Evolutionary conservation across 2,329 filamentous ascomycete genomes (phyloP), one percentile per base, ranked within the genome.

Genomic region (Fusarium acutatum): DNA sequence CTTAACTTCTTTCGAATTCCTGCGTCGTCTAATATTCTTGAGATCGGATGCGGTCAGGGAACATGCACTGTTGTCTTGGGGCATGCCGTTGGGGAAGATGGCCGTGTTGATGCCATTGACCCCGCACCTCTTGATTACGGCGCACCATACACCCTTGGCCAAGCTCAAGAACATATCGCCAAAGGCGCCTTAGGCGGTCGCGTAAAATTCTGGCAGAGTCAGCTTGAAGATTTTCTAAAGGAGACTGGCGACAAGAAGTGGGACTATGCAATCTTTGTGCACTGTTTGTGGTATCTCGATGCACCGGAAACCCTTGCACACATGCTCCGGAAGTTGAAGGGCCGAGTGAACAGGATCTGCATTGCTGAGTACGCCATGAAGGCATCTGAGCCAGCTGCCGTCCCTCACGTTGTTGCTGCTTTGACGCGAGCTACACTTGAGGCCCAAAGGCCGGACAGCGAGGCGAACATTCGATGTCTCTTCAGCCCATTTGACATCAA

Each of bases 41-140:
- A 69, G 12, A 20, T 69, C 6, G 66, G 66, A 4, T 69, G 66
- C 6, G 64, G 66, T 6, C 66, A 69, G 10, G 66, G 64, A 15
- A 69, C 66, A 14, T 69, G 66, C 7, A 69, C 66, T 17, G 66
- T 64, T 6, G 65, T 69, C 26, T n/a, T 69, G 5, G 66, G 64
- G 1, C 58, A 63, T 11, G 35, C 11, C 1, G 37, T 32, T 2
- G 64, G 66, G 1, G 41, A 37, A 5, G 15, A 30, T 1, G 66
- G 66, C 2, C 43, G 34, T 17, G 30, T 69, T 12, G 66, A 69
- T 20, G 64, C 66, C 35, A 46, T 69, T 6, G 66, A 69, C 58
- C 66, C 66, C 18, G 66, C 66, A 28, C 35, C 58, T 63, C 49
- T 58, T 13, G 38, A 69, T 15, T 69, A 69, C 30, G 66, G 65